Conservation (phyloP, 2,329 filamentous ascomycete species). For the Aspergillus amoenus region DNA sequence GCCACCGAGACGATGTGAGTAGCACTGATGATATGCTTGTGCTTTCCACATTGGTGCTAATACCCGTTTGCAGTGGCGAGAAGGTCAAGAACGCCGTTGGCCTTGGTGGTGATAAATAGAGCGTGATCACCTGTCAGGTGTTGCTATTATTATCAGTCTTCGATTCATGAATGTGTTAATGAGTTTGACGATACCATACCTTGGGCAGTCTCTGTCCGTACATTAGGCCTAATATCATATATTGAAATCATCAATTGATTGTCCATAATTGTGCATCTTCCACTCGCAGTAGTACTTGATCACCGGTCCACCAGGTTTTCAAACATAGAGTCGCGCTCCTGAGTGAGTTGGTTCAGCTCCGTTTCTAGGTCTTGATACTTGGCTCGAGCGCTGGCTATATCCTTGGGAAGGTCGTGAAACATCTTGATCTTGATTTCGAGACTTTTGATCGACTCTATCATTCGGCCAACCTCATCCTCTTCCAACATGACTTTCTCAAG, state of each 20-base stretch:
- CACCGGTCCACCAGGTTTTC: conserved; percentile 63
- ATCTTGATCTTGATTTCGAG: conserved; percentile 66
- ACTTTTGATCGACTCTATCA: conserved; percentile 61
- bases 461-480: conserved; percentile 57
- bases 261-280: not conserved
- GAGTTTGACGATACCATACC: conserved; percentile 29
- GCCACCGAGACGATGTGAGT: conserved; percentile 42
- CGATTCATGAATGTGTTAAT: conserved; percentile 11
- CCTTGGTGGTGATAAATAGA: conserved; percentile 35
- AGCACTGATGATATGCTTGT: not conserved
- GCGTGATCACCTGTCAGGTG: not conserved
- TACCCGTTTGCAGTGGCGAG: conserved; percentile 33
- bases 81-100: conserved; percentile 47
- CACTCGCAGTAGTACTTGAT: not conserved
- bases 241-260: not conserved
- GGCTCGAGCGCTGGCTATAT: conserved; percentile 66
- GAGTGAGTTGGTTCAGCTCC: conserved; percentile 62
- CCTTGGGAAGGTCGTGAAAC: conserved; percentile 72
- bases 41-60: not conserved
- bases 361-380: conserved; percentile 67
- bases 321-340: conserved; percentile 70
- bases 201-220: conserved; percentile 9
- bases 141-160: not conserved
- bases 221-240: not conserved
- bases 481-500: conserved; percentile 56